Base-by-base conservation (phyloP, 2,329 filamentous ascomycete species). In the Venturia carpophila region DNA sequence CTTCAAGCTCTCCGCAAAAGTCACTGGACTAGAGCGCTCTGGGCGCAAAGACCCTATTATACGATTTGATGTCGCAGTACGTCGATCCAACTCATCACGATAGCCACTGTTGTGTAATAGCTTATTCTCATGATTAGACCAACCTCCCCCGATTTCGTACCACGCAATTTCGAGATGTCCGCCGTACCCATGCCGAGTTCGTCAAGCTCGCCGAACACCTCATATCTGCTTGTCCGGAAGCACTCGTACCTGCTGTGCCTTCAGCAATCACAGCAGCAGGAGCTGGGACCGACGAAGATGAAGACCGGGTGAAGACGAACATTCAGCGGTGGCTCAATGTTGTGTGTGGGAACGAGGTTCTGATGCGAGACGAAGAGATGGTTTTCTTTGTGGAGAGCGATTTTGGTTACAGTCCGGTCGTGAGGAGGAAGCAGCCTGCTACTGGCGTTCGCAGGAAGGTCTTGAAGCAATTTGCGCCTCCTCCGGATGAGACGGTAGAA, bases 331-430 rank as follows among this genome's bases (percentile, higher is more conserved):
- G 94, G 94, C 83, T 99, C 71, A 97, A 96, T 75, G 90, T 90
- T 66, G 89, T 99, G 24, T 96, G 94, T 78, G 85, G 85, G 71
- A 97, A 94, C 70, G 92, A 97, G 43, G 87, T 95, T 0, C 84
- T 99, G 9, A 96, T 96, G 81, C 86, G 89, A 68, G 94, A 99
- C 74, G 93, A 97, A 68, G 94, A 99, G 78, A 93, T 97, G 86
- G 86, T 97, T 5, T 87, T 97, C 67, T 99, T 99, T 71, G 92
- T 99, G n/a, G 94, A 99, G 78, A 96, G 91, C 73, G 94, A 99
- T 75, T 97, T 97, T 75, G 94, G 94, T 49, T 99, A 99, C 77
- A 97, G 92, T 72, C 94, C 94, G 1, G 89, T 97, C 72, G 88
- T 97, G 60, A 88, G 93, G 75, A 91, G 92, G 83, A 96, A 95